Base-by-base conservation (phyloP, 1,284 basidiomycete genomes). In the Fomitopsis pinicola region DNA sequence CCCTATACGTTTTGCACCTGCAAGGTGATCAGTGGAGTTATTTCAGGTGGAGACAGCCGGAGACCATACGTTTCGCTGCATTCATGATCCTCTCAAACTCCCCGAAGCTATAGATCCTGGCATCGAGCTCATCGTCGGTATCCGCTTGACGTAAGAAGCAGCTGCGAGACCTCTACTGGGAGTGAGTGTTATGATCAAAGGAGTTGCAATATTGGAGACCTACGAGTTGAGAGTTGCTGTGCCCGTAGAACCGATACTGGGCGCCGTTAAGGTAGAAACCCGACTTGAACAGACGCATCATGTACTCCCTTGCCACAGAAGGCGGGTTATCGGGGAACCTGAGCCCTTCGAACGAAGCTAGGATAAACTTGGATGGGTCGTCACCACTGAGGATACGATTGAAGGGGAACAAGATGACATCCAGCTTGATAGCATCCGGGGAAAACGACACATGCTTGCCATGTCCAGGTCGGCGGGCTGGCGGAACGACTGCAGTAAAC, bases 221-320 rank as follows among this genome's bases (percentile, higher is more conserved):
- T n/a, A 86, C 83, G 67, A 88, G 66, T 64, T 88, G 87, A 62
- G 84, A 88, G 67, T 87, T 87, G 53, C 85, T 87, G 62, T 88
- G 86, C 62, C 84, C 83, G 63, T 86, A 87, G 67, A 88, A 88
- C 3, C 85, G 80, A 70, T 87, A 87, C 66, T 87, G 83, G 0
- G 79, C 71, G 1, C 76, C 78, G 63, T 88, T 87, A 63, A 88
- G 67, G 64, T 80, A 81, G 2, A 88, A 61, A 0, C 86, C 86
- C 0, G 75, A 72, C 62, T 78, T 80, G 71, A 87, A 76, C 59
- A 87, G 69, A 40, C 83, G 77, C 38, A 75, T 67, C 58, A 87
- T 82, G 64, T 88, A 88, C 12, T 87, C 84, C 54, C 78, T 72
- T 2, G 76, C 77, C 26, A 76, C 76, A 33, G 76, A 78, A 30